Conservation (phyloP, 257 asterid species). For the Solanum sejunctum region DNA sequence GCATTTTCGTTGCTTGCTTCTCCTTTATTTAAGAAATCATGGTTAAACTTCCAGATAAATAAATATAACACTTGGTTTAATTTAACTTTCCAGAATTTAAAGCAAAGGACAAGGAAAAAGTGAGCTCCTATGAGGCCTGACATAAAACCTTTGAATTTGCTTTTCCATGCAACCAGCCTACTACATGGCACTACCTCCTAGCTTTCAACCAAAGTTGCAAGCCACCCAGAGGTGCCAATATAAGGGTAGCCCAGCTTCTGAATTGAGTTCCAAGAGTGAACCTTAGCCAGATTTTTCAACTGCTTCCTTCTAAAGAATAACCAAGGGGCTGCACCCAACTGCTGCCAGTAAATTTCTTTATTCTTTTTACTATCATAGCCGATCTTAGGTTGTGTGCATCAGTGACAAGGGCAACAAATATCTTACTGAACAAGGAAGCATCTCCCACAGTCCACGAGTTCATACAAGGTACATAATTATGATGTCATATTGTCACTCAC, state of each 20-base stretch:
- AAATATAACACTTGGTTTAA: neutral
- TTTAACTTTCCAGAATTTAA: neutral
- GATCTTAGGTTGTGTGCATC: conserved; percentile 18
- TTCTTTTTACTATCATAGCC: conserved; percentile 36
- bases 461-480: too few species aligned
- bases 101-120: neutral
- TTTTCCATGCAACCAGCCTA: neutral
- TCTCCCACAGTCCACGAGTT: too few species aligned
- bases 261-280: neutral
- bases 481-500: too few species aligned
- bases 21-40: neutral
- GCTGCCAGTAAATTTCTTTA: conserved; percentile 43
- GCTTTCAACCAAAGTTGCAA: neutral
- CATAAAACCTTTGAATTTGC: neutral
- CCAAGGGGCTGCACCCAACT: conserved; percentile 38
- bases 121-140: neutral
- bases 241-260: neutral
- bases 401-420: neutral
- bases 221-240: neutral
- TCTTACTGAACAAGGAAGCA: too few species aligned
- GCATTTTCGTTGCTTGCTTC: neutral
- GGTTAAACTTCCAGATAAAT: neutral
- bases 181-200: neutral
- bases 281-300: neutral
- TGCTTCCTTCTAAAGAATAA: conserved; percentile 2